A percentile compares a stretch with the other conserved stretches of the same genome.
Conservation (phyloP, 345 rosid species). For the Kernera saxatilis region DNA sequence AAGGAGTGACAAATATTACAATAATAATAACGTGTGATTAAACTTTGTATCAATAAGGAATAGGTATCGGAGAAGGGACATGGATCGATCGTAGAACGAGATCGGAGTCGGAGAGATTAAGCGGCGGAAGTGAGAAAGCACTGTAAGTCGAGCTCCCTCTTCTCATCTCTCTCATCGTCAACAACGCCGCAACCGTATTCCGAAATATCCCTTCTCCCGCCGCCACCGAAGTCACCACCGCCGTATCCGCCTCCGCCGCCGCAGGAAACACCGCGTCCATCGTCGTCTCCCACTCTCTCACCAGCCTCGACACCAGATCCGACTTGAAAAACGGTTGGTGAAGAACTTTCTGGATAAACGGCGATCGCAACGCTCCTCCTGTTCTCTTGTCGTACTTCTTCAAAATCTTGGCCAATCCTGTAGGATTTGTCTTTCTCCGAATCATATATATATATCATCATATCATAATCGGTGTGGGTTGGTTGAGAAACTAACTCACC, state of each 20-base stretch:
- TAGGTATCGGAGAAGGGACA: conserved; percentile 51
- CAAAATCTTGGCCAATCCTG: conserved; percentile 76
- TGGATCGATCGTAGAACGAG: conserved; percentile 36
- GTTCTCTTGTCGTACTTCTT: conserved; percentile 90
- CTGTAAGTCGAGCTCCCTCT: conserved; percentile 70
- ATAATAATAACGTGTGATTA: too few species aligned
- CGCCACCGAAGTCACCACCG: conserved; percentile 16
- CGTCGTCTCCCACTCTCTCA: conserved; percentile 64
- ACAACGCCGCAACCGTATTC: conserved; percentile 64
- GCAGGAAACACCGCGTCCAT: conserved; percentile 52
- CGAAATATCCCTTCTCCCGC: conserved; percentile 63
- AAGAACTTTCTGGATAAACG: conserved; percentile 65
- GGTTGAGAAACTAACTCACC: too few species aligned
- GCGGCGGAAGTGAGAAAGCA: conserved; percentile 72
- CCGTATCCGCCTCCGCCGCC: conserved; percentile 8
- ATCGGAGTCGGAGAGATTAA: conserved; percentile 55
- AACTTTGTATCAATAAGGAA: conserved; percentile 16
- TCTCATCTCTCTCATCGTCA: conserved; percentile 77
- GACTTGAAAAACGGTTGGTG: conserved; percentile 75
- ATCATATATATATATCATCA: too few species aligned
- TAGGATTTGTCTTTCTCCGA: background rate
- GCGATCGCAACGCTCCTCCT: conserved; percentile 47
- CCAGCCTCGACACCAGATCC: conserved; percentile 66
- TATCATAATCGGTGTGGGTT: too few species aligned
- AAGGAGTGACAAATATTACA: background rate